Evolutionary conservation across 345 rosid species (phyloP).

Genomic region (Ceriops decandra): DNA sequence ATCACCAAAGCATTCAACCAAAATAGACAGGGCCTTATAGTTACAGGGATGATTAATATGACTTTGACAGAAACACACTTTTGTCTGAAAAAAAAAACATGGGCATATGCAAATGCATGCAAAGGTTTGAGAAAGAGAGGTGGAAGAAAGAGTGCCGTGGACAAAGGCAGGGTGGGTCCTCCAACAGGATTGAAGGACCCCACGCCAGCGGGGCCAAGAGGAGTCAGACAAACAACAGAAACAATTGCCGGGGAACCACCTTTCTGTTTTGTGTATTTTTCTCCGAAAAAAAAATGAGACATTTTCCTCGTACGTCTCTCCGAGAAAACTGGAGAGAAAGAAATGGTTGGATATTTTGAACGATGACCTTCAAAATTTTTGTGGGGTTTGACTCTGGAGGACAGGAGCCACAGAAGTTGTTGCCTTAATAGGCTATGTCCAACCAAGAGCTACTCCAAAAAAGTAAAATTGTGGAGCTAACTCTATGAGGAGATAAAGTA

Average conservation of each 20-base stretch:
- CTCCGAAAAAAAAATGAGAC: not conserved
- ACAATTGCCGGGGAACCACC: not conserved
- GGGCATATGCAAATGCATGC: not conserved
- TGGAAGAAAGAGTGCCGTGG: not conserved
- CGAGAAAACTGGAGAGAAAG: not conserved
- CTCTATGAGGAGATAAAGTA: no score
- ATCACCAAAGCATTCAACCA: no score
- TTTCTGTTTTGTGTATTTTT: no score
- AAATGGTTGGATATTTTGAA: not conserved
- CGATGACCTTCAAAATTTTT: no score
- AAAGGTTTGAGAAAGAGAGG: not conserved
- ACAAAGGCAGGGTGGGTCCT: conserved; percentile 25
- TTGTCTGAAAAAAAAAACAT: not conserved
- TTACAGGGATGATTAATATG: not conserved
- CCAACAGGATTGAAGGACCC: conserved; percentile 24
- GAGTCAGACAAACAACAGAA: not conserved
- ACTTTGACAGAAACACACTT: not conserved
- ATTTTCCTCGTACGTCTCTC: not conserved
- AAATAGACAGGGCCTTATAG: no score
- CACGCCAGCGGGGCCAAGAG: not conserved
- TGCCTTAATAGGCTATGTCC: not conserved
- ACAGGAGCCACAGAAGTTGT: no score
- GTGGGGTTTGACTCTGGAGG: no score
- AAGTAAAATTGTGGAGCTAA: no score
- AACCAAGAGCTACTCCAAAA: no score